phyloP scores from a whole-genome alignment of 108 stramenopile genomes.

The Epipyxis sp. region DNA sequence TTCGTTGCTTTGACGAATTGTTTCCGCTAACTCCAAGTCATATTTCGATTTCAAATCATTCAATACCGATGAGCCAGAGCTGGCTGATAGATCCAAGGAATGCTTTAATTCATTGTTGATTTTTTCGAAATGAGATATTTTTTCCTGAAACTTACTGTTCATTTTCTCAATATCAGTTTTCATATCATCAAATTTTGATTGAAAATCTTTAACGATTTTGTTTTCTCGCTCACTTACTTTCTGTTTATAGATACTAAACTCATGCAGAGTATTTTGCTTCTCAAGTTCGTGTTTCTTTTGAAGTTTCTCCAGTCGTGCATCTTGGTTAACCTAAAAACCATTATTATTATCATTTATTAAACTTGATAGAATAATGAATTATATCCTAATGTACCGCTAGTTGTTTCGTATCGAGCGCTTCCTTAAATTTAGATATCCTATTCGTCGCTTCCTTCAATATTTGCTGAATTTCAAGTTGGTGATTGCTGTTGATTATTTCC shows the following conservation, averaged over 20 bases:
- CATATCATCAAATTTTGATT: conserved; percentile 10
- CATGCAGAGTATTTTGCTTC: neutral
- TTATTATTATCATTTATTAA: neutral
- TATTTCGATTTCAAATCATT: neutral
- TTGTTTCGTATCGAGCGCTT: conserved; percentile 39
- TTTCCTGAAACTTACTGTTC: conserved; percentile 39
- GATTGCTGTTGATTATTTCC: conserved; percentile 30
- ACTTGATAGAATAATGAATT: neutral
- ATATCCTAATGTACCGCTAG: neutral
- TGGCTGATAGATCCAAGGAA: conserved; percentile 27
- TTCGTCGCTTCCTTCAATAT: conserved; percentile 48
- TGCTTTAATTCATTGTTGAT: conserved; percentile 42
- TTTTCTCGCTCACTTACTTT: conserved; percentile 2
- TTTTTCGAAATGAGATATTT: conserved; percentile 41
- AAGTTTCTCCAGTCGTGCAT: conserved; percentile 40
- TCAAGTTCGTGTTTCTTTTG: conserved; percentile 44
- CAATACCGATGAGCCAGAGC: conserved; percentile 2
- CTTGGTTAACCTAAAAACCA: conserved; percentile 17
- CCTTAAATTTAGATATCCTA: conserved; percentile 51
- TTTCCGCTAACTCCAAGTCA: conserved; percentile 44
- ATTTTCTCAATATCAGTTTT: neutral
- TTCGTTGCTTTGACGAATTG: conserved; percentile 49
- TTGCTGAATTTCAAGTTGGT: conserved; percentile 18
- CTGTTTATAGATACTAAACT: neutral
- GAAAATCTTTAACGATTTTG: conserved; percentile 8